Evolutionary conservation across 108 stramenopile species (phyloP).

Genomic region (Nitzschia sp.): DNA sequence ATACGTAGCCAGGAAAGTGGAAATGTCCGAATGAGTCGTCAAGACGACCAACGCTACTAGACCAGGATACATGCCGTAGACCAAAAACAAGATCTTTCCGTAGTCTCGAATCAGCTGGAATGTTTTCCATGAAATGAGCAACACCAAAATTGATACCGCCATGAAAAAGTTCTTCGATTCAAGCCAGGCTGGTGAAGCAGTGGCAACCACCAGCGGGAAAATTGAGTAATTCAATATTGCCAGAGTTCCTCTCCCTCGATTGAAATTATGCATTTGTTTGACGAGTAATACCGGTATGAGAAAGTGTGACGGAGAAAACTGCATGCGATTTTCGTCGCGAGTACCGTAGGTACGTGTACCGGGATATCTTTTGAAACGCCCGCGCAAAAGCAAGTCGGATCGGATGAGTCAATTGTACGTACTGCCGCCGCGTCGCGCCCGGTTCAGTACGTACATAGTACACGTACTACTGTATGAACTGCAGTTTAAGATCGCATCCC

Average conservation of each 20-base stretch:
- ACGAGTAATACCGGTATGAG: too few species aligned
- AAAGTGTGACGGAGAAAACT: too few species aligned
- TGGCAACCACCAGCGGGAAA: not conserved
- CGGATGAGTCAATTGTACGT: too few species aligned
- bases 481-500: too few species aligned
- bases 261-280: constrained; percentile 4
- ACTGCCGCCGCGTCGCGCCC: too few species aligned
- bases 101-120: not conserved
- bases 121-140: not conserved
- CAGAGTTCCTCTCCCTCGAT: constrained; percentile 2
- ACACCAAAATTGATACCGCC: not conserved
- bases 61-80: constrained; percentile 8
- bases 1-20: not conserved
- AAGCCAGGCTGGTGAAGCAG: not conserved
- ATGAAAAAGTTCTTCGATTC: not conserved
- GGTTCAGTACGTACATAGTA: too few species aligned
- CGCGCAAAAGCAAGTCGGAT: too few species aligned
- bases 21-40: not conserved
- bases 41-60: not conserved
- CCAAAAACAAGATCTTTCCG: not conserved
- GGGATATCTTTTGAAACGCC: too few species aligned
- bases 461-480: too few species aligned
- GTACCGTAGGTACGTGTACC: too few species aligned
- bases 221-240: not conserved
- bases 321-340: too few species aligned